These are phyloP conservation scores for Samsoniella hepiali DNA, from an alignment of 2,329 filamentous ascomycete species.

Conservation along the genomic window DNA sequence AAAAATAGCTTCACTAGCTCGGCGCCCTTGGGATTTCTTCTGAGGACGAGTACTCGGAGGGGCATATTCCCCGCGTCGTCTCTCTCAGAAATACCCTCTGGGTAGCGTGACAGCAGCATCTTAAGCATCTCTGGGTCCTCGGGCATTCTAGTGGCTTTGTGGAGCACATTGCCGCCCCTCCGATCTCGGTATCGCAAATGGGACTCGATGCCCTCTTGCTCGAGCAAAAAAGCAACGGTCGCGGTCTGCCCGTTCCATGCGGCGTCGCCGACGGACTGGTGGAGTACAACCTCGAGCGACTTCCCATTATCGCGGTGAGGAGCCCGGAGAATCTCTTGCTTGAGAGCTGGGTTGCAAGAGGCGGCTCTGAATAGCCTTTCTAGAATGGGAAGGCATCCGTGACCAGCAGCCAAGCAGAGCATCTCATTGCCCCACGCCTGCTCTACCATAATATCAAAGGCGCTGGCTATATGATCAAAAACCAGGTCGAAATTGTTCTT, in stretches of 20 bases:
- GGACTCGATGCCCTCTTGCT: constrained; percentile 9
- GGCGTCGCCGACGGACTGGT: constrained; percentile 13
- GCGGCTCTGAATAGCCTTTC: constrained; percentile 22
- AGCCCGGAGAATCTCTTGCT: constrained; percentile 5
- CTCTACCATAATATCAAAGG: constrained; percentile 15
- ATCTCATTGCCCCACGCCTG: constrained; percentile 28
- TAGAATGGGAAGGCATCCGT: constrained; percentile 27
- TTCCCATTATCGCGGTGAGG: constrained; percentile 1
- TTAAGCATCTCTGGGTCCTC: not conserved
- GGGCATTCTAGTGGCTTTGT: not conserved
- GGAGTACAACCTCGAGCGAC: constrained; percentile 7
- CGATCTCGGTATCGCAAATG: not conserved
- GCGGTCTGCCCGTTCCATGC: not conserved
- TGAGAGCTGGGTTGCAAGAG: constrained; percentile 3
- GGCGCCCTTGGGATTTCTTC: not conserved
- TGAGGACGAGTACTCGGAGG: not conserved
- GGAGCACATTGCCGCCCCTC: constrained; percentile 5
- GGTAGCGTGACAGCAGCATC: constrained; percentile 7
- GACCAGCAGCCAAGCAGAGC: constrained; percentile 25
- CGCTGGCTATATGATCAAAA: not conserved
- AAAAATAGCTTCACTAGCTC: not conserved
- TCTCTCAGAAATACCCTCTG: not conserved
- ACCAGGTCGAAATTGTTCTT: not conserved
- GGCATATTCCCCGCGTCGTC: not conserved
- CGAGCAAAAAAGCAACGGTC: constrained; percentile 20